A percentile compares a stretch with the other conserved stretches of the same genome.
phyloP scores from a whole-genome alignment of 2,329 filamentous ascomycete genomes.

The Coniochaeta ligniaria region DNA sequence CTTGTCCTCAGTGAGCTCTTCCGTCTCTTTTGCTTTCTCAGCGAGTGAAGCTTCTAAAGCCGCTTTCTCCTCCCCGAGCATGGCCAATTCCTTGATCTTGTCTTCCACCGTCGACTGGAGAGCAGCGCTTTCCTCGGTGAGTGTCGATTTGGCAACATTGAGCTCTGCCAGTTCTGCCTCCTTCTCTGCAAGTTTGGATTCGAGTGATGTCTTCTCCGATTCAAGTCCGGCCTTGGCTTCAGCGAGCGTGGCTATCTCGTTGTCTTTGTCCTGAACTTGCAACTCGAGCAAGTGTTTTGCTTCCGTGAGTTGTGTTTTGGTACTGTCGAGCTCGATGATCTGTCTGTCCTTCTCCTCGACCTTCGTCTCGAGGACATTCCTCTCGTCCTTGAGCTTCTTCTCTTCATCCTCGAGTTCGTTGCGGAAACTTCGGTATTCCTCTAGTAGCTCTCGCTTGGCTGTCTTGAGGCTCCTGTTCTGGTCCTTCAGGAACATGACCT shows the following conservation, averaged over 20 bases:
- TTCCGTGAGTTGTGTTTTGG: conserved; percentile 9
- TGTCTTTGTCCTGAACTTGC: neutral
- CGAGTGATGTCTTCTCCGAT: conserved; percentile 16
- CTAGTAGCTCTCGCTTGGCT: conserved; percentile 22
- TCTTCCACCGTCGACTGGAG: conserved; percentile 9
- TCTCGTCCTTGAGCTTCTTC: conserved; percentile 15
- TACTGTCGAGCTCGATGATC: conserved; percentile 15
- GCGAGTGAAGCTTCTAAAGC: neutral
- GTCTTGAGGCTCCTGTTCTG: conserved; percentile 21
- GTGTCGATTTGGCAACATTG: neutral
- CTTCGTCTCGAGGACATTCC: conserved; percentile 15
- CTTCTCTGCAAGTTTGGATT: neutral
- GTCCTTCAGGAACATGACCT: conserved; percentile 22
- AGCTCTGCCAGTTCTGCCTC: neutral
- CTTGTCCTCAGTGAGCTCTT: neutral
- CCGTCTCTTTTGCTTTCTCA: conserved; percentile 3
- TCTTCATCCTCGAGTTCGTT: conserved; percentile 21
- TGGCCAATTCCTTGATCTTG: conserved; percentile 4
- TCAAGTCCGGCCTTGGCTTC: conserved; percentile 15
- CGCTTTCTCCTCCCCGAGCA: neutral
- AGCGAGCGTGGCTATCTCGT: neutral
- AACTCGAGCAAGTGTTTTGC: neutral
- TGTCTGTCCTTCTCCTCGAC: conserved; percentile 17
- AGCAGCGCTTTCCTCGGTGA: neutral
- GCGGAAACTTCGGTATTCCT: conserved; percentile 24